Percentiles rank a stretch among this genome's conserved stretches.
These are phyloP conservation scores for Scleromitrula shiraiana DNA, from an alignment of 2,329 filamentous ascomycete species.

Conservation along the genomic window DNA sequence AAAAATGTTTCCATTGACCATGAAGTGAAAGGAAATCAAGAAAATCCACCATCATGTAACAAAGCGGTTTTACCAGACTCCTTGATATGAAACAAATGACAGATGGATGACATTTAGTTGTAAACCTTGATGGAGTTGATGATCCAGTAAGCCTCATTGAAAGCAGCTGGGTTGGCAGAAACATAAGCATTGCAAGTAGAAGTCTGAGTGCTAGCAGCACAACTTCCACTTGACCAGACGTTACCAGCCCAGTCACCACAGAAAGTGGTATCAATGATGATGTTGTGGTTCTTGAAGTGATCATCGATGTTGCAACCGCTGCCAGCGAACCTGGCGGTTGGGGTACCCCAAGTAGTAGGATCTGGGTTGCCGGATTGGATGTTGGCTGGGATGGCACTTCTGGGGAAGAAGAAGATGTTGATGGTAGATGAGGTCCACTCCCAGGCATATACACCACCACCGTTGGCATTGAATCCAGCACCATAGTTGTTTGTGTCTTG, in stretches of 20 bases:
- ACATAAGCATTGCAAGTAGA: conserved; percentile 66
- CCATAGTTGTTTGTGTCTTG: conserved; percentile 51
- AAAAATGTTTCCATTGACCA: background rate
- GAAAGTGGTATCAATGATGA: conserved; percentile 77
- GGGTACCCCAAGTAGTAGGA: conserved; percentile 59
- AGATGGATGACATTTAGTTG: conserved; percentile 43
- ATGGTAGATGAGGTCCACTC: conserved; percentile 71
- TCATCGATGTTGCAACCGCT: conserved; percentile 62
- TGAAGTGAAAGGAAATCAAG: background rate
- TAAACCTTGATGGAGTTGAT: conserved; percentile 44
- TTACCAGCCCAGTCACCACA: conserved; percentile 79
- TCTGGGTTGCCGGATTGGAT: conserved; percentile 52
- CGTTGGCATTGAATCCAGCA: conserved; percentile 59
- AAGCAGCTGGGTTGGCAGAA: conserved; percentile 57
- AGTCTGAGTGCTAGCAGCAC: conserved; percentile 44
- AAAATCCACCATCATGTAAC: background rate
- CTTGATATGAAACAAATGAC: no score
- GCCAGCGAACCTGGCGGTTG: conserved; percentile 60
- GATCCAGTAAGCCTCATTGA: conserved; percentile 69
- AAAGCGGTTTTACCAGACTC: no score
- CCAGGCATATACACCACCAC: conserved; percentile 65
- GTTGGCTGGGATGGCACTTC: conserved; percentile 54
- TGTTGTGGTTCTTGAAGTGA: conserved; percentile 64
- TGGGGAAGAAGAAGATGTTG: conserved; percentile 74
- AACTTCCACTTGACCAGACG: conserved; percentile 55